Base-by-base conservation (phyloP, 202 grass and related monocot genomes). In the Bolboschoenoplectus hybrid region DNA sequence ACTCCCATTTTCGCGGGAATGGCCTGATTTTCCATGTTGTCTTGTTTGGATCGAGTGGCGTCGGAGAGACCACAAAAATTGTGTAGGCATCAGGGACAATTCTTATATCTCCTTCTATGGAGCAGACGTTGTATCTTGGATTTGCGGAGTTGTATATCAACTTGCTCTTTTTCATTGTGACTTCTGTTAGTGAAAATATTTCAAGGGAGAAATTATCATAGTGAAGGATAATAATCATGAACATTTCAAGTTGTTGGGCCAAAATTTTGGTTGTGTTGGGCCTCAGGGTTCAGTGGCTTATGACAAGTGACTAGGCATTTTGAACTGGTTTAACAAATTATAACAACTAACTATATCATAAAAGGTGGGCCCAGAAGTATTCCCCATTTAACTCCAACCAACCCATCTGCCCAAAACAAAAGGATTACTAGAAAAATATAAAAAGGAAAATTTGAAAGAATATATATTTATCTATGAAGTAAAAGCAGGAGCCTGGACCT, bases 51-150 rank as follows among this genome's bases (percentile, higher is more conserved):
- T 63, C 13, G 50, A 83, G 81, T 16, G 85, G 74, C 3, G 44
- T 73, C 0, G 87, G 40, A 0, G 87, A 85, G n/a, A 92, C 61
- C 0, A 92, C 69, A 34, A 91, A 88, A 44, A 97, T 88, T 14
- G 72, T 84, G 50, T 35, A 87, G 9, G 77, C 55, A 9, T 49
- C 83, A 56, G 89, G 88, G 16, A 91, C 82, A 64, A 94, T 57
- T 52, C 90, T 93, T 82, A 94, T 45, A 67, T 97, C 90, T 6
- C 92, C 94, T 70, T 88, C 87, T 82, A 91, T 91, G 38, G n/a
- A 40, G 66, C 92, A 97, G 10, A 71, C 84, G 73, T 94, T 81
- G 26, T 91, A 92, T 83, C 62, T 60, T 11, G 40, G 0, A 9
- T 74, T 45, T 17, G 82, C 73, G 11, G 86, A 90, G 82, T 97